phyloP scores from a whole-genome alignment of 2,329 filamentous ascomycete species.

The Colletotrichum kahawae region DNA sequence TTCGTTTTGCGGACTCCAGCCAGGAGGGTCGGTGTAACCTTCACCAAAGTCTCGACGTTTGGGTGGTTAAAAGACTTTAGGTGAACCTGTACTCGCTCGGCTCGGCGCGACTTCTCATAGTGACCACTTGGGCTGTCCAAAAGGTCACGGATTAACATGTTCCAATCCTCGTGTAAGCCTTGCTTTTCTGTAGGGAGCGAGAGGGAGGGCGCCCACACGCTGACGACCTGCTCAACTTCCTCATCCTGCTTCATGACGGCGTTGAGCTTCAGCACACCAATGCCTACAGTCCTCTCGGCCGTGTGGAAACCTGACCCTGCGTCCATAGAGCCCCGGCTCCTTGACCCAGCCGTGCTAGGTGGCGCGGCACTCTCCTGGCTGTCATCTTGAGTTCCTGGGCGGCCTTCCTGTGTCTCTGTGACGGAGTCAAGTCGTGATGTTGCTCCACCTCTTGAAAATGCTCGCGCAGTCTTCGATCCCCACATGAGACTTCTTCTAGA shows the following conservation, averaged over 20 bases:
- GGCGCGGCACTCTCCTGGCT: constrained; percentile 49
- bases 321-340: constrained; percentile 33
- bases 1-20: constrained; percentile 80
- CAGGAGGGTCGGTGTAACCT: constrained; percentile 85
- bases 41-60: constrained; percentile 82
- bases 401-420: constrained; percentile 45
- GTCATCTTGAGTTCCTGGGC: constrained; percentile 43
- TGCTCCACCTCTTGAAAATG: constrained; percentile 56
- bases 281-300: constrained; percentile 73
- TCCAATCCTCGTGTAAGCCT: constrained; percentile 69
- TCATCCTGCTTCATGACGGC: constrained; percentile 73
- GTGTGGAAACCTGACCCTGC: constrained; percentile 42
- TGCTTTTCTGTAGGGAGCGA: constrained; percentile 60
- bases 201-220: constrained; percentile 73
- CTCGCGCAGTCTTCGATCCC: constrained; percentile 58
- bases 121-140: constrained; percentile 74
- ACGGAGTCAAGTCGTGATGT: constrained; percentile 59
- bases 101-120: constrained; percentile 74
- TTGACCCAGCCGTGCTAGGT: constrained; percentile 63
- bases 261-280: constrained; percentile 80
- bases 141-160: constrained; percentile 75
- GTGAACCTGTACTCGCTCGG: constrained; percentile 80
- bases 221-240: constrained; percentile 77
- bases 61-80: constrained; percentile 78
- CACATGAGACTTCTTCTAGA: constrained; percentile 67